Conservation (phyloP, 2,329 filamentous ascomycete genomes). For the Macrophomina pseudophaseolina region DNA sequence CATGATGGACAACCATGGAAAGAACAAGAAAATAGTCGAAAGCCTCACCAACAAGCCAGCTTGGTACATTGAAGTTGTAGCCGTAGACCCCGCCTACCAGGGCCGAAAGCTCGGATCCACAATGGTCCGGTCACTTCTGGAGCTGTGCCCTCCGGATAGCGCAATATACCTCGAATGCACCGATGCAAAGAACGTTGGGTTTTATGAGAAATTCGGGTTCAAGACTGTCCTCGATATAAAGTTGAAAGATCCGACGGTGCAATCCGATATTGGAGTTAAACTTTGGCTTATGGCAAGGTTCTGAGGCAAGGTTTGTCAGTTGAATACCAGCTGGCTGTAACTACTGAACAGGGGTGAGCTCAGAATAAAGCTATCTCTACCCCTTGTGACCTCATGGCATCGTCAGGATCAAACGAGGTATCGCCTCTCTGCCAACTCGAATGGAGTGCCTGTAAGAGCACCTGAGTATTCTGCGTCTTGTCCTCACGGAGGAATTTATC, state of each 20-base stretch:
- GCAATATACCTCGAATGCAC: neutral
- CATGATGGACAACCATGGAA: neutral
- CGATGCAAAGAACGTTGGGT: neutral
- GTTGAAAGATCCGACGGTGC: neutral
- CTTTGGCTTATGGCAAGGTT: neutral
- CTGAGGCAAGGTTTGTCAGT: neutral
- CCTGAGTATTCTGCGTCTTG: neutral
- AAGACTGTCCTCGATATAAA: neutral
- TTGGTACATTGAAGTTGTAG: slow-evolving; percentile 1
- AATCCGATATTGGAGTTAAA: neutral
- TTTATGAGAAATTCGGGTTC: slow-evolving; percentile 7
- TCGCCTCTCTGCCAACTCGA: neutral
- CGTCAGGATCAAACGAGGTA: neutral
- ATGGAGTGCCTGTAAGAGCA: neutral
- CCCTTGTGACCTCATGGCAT: neutral
- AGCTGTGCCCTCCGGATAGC: neutral
- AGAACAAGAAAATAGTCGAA: neutral
- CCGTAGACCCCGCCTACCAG: neutral
- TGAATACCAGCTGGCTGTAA: no score
- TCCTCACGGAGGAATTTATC: neutral
- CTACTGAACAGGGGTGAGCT: neutral
- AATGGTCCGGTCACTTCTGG: neutral
- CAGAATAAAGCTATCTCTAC: neutral
- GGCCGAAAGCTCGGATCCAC: neutral
- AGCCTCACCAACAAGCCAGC: neutral